Conservation (phyloP, 179 eudicot species). For the Sideroxylon spinosum region DNA sequence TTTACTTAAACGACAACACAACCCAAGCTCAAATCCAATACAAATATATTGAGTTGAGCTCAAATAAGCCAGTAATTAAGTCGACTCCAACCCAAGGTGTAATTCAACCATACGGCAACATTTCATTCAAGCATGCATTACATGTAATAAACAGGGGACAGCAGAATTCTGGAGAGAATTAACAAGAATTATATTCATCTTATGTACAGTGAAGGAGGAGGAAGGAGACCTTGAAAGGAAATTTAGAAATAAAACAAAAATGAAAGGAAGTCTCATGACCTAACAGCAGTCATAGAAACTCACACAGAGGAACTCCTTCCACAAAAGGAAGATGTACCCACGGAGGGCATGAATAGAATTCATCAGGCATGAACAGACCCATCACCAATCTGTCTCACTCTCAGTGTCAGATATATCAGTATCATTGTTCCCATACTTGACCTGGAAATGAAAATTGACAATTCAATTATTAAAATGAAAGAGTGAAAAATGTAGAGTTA, state of each 20-base stretch:
- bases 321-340: not conserved
- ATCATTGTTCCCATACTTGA: conserved; percentile 85
- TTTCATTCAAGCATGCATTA: not conserved
- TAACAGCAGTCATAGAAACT: not conserved
- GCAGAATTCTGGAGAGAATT: not conserved
- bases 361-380: conserved; percentile 32
- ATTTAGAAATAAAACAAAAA: not conserved
- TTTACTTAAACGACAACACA: too few species aligned
- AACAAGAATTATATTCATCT: not conserved
- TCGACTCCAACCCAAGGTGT: too few species aligned
- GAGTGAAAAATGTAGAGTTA: too few species aligned
- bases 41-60: too few species aligned
- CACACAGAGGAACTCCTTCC: not conserved
- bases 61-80: too few species aligned
- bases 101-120: too few species aligned
- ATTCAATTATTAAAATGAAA: too few species aligned
- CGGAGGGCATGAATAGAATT: not conserved
- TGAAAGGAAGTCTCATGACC: not conserved
- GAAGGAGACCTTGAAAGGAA: not conserved
- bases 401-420: conserved; percentile 64
- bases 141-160: not conserved
- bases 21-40: too few species aligned
- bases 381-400: conserved; percentile 65
- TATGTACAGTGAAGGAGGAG: conserved; percentile 6
- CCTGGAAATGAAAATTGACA: conserved; percentile 36